These are phyloP conservation scores for Platismatia glauca DNA, from an alignment of 495 filamentous ascomycete genomes.

Conservation along the genomic window DNA sequence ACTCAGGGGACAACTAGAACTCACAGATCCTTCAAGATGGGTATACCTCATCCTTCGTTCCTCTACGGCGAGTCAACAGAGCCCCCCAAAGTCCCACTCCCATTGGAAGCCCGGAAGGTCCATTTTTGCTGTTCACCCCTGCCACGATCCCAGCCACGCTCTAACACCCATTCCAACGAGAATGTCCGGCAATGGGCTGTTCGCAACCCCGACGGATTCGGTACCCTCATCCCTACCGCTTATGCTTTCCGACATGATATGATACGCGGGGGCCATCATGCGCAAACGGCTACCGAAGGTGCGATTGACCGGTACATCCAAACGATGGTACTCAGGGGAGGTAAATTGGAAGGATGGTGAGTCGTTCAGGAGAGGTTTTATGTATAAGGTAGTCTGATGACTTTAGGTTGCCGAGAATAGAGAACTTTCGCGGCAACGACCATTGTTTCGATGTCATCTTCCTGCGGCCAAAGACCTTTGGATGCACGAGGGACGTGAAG, in stretches of 20 bases:
- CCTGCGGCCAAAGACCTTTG: not conserved
- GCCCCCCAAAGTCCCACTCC: not conserved
- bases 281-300: not conserved
- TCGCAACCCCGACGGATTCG: not conserved
- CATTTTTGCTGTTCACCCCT: not conserved
- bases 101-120: not conserved
- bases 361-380: not conserved
- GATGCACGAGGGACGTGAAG: not conserved
- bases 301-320: not conserved
- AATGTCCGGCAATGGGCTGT: not conserved
- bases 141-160: not conserved
- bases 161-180: not conserved
- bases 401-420: not conserved
- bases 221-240: not conserved
- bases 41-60: not conserved
- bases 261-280: not conserved
- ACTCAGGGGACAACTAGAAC: not conserved
- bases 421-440: not conserved
- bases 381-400: not conserved
- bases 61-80: not conserved
- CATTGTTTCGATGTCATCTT: not conserved
- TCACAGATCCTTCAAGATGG: not conserved
- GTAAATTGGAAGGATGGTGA: not conserved
- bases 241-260: not conserved
- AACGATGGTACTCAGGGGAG: not conserved